phyloP scores from a whole-genome alignment of 1,284 basidiomycete species.

The Moniliella sp. region DNA sequence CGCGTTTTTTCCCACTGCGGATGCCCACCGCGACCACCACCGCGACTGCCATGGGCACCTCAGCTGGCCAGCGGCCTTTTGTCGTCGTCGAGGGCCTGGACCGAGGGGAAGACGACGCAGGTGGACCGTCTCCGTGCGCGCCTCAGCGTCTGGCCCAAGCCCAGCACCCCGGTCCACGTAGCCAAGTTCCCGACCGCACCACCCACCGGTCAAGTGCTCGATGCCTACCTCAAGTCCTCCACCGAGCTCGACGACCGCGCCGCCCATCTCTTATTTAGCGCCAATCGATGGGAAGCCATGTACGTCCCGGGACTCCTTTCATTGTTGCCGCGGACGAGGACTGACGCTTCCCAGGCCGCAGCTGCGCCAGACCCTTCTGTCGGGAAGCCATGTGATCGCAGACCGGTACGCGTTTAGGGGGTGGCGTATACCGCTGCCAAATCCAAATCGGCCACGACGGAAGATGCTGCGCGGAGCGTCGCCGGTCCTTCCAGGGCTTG shows the following conservation, averaged over 20 bases:
- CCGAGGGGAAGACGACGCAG: slow-evolving; percentile 30
- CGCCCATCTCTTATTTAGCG: slow-evolving; percentile 82
- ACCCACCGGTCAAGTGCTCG: slow-evolving; percentile 77
- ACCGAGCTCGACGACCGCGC: slow-evolving; percentile 72
- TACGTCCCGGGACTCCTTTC: slow-evolving; percentile 41
- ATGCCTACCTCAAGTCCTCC: slow-evolving; percentile 61
- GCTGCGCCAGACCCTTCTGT: slow-evolving; percentile 45
- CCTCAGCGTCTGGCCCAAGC: background rate
- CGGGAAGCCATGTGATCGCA: slow-evolving; percentile 57
- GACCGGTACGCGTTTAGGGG: slow-evolving; percentile 94
- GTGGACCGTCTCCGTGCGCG: slow-evolving; percentile 12
- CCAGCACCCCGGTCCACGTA: too few relatives aligned
- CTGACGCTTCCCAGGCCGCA: too few relatives aligned
- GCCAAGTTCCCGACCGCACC: slow-evolving; percentile 41
- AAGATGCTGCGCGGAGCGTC: background rate
- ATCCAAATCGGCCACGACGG: too few relatives aligned
- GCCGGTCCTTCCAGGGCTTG: slow-evolving; percentile 45
- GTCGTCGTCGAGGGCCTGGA: slow-evolving; percentile 32
- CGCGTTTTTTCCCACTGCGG: too few relatives aligned
- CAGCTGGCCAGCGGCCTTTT: too few relatives aligned
- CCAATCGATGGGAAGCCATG: slow-evolving; percentile 88
- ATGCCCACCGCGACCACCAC: too few relatives aligned
- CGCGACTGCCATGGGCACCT: too few relatives aligned
- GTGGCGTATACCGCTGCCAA: slow-evolving; percentile 82
- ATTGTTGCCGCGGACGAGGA: too few relatives aligned